Evolutionary conservation across 495 filamentous ascomycete species (phyloP).

Genomic region (Aspergillus bridgeri): DNA sequence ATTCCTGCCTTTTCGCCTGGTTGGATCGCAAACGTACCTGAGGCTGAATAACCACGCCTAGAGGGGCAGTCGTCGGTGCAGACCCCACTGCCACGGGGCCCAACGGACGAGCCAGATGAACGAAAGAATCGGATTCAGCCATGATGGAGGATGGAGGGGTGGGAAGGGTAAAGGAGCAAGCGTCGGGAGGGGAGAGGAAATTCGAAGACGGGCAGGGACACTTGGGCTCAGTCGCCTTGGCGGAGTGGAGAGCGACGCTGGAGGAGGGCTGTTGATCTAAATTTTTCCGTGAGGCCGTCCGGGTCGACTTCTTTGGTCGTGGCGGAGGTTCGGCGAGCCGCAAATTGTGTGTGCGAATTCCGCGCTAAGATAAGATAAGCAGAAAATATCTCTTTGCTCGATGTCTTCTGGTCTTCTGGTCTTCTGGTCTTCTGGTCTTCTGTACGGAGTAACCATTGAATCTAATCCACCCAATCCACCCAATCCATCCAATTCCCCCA

Average conservation of each 20-base stretch:
- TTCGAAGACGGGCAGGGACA: not conserved
- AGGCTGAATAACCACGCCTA: conserved; percentile 90
- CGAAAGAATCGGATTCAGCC: conserved; percentile 80
- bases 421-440: too few species aligned
- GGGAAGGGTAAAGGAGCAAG: conserved; percentile 9
- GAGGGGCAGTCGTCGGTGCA: conserved; percentile 78
- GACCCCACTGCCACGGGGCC: conserved; percentile 73
- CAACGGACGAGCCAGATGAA: conserved; percentile 90
- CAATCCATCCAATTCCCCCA: too few species aligned
- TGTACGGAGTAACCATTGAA: too few species aligned
- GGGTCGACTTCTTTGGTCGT: conserved; percentile 14
- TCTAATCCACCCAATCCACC: too few species aligned
- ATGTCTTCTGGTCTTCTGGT: too few species aligned
- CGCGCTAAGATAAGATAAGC: conserved; percentile 57
- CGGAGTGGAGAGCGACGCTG: conserved; percentile 22
- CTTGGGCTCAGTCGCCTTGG: conserved; percentile 10
- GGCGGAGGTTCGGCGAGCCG: conserved; percentile 25
- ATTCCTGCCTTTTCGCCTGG: too few species aligned
- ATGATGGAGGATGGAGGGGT: conserved; percentile 53
- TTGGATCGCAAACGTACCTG: conserved; percentile 67
- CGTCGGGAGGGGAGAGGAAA: conserved; percentile 10
- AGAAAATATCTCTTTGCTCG: too few species aligned
- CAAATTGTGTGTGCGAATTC: conserved; percentile 52
- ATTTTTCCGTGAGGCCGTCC: conserved; percentile 22
- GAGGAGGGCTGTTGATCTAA: conserved; percentile 13